Base-by-base conservation (phyloP, 2,329 filamentous ascomycete species). In the Fusarium buxicola region DNA sequence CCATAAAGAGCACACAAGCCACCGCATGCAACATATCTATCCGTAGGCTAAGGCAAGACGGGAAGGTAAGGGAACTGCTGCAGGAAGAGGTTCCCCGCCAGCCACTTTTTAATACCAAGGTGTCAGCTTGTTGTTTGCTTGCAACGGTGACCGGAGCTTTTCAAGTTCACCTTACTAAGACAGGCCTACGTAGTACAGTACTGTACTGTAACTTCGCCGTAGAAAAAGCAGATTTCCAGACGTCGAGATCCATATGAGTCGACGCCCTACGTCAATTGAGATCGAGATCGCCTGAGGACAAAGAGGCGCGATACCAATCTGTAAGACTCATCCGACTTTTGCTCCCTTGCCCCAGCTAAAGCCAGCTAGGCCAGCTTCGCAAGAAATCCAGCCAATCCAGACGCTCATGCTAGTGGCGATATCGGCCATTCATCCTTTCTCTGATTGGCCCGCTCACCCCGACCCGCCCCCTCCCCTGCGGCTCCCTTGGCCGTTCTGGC, bases 331-430 rank as follows among this genome's bases (percentile, higher is more conserved):
- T 49, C 41, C 52, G 39, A 34, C 13, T 35, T 55, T 38, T 15
- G 28, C 55, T 60, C 58, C 55, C 44, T 60, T 60, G 43, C 48
- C 40, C 58, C 54, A 56, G 43, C 58, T 39, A 47, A 49, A 40
- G 39, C 44, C 35, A 50, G 49, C 46, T 50, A 47, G 39, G 27
- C 54, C 40, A 34, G 41, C 56, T 32, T 43, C 21, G 31, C 39
- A 41, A 30, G 38, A 5, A 18, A 31, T 54, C 47, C 49, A 62
- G 44, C 63, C 63, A 66, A 63, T 66, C 63, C 55, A 50, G 46
- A 48, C 45, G 57, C 41, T 64, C 27, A 35, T 65, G 35, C 65
- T 64, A 62, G 65, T 66, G 60, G 65, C 65, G 65, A 68, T 66
- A 68, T 68, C 65, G 63, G 65, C 63, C 63, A 68, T 66, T 63